Base-by-base conservation (phyloP, 2,329 filamentous ascomycete genomes). In the Penicillium freii region DNA sequence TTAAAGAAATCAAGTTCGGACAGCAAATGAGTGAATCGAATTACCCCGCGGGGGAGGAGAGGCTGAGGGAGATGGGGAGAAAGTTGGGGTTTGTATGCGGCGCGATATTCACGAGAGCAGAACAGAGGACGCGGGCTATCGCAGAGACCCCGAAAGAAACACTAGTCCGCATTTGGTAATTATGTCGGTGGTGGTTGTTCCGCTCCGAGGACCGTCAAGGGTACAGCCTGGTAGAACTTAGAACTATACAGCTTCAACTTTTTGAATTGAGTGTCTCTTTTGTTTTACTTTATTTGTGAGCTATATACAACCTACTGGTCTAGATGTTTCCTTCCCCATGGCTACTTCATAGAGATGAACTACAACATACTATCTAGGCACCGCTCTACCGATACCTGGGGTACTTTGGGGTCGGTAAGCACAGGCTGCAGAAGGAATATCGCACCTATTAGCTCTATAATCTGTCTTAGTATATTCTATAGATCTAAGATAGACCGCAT, bases 121-220 rank as follows among this genome's bases (percentile, higher is more conserved):
- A 67, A 60, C 61, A 69, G 65, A 69, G 62, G 63, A 72, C 71
- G 72, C 71, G 71, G 71, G 71, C 63, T 66, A 71, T 72, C 69
- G 64, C 69, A 72, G 54, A 73, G 72, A 75, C 73, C 71, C 73
- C 72, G 70, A 74, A 72, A 43, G 55, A 62, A 50, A 66, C 62
- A 59, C 73, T 75, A 75, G 65, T 52, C 72, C 68, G 6, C 40
- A 68, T 67, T 59, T 48, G 69, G 72, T 17, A 72, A 62, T 57
- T 36, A 33, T 31, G 2, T 64, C 48, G 64, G 71, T 48, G 10
- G n/a, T 58, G n/a, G 51, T 71, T 74, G 55, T 56, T 73, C 71
- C 73, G 53, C 1, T 40, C 66, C 65, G 67, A 54, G 47, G 43
- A 17, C 27, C n/a, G 21, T 38, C 54, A n/a, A 47, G 33, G 33